Evolutionary conservation across 768 basidiomycete species (phyloP), one percentile per base, ranked within the genome.

Genomic region (Mycena metata): DNA sequence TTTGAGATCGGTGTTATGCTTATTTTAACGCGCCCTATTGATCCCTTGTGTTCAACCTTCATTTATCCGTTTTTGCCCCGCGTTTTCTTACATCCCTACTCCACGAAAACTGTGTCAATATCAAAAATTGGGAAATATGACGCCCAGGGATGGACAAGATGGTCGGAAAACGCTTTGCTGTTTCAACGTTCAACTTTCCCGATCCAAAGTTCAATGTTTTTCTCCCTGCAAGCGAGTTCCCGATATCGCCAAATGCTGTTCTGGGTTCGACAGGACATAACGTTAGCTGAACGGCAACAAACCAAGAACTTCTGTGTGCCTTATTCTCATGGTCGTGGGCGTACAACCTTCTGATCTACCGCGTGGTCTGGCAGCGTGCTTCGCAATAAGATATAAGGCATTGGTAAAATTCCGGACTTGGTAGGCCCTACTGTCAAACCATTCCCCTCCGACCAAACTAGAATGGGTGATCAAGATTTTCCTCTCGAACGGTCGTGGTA

Each of bases 381-480:
- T n/a, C n/a, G n/a, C n/a, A n/a, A 26, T 33, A 10, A 17, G 9
- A 61, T 67, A 67, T 60, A 67, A 67, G 26, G 21, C 47, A 16
- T 13, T 33, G 45, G 13, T 30, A 24, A 36, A 10, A 35, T 43
- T 17, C 4, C 16, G 30, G 10, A 21, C 19, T 51, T 5, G 35
- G 54, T 26, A 30, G 55, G 19, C 35, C 57, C 45, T 55, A 23
- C 35, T 9, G 26, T 45, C 33, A 26, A 47, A n/a, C 21, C 35
- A 35, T 30, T 21, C 62, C n/a, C n/a, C 21, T 19, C 33, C 19
- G 36, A 30, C 6, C 55, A 23, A 15, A 43, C n/a, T 5, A 39
- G 3, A 55, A 69, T 69, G 68, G 64, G 63, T 23, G 64, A 70
- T 26, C 69, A 70, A 24, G 26, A 51, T 24, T 24, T 55, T 9